Percentiles rank a stretch among this genome's conserved stretches.
These are phyloP conservation scores for Coemansia sp. DNA, from an alignment of 192 early-diverging fungal genomes.

Conservation along the genomic window DNA sequence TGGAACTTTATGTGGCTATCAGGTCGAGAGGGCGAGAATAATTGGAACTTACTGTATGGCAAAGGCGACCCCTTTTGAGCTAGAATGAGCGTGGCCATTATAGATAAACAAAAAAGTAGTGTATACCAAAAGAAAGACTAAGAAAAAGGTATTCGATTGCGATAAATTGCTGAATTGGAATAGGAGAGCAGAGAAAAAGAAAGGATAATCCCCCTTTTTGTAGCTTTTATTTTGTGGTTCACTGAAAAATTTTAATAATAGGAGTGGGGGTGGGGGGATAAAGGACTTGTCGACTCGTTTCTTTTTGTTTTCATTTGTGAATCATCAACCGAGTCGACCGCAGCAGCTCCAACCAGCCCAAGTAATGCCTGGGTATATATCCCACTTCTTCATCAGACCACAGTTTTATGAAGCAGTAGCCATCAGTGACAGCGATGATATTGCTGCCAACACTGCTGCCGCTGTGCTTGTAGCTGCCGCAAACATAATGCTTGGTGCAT, in stretches of 20 bases:
- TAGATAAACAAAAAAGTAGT: neutral
- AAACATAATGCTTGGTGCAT: constrained; percentile 10
- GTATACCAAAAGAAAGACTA: neutral
- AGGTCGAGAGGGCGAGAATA: no score
- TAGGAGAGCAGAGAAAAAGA: neutral
- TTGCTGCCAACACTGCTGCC: neutral
- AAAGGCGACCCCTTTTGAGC: constrained; percentile 61
- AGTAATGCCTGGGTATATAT: no score
- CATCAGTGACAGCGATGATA: neutral
- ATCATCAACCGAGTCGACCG: no score
- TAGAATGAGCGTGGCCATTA: constrained; percentile 56
- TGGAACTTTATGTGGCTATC: no score
- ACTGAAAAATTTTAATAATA: no score
- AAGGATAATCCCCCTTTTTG: no score
- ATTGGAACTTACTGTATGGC: constrained; percentile 60
- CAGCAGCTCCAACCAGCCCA: no score
- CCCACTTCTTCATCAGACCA: no score
- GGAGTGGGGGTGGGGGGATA: no score
- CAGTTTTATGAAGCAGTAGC: neutral
- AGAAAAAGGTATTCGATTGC: neutral
- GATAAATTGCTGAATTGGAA: neutral
- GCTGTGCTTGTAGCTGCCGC: neutral
- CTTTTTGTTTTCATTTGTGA: no score
- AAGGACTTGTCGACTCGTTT: no score
- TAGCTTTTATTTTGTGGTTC: no score